Conservation (phyloP, 2,329 filamentous ascomycete species). For the Colletotrichum sp. region DNA sequence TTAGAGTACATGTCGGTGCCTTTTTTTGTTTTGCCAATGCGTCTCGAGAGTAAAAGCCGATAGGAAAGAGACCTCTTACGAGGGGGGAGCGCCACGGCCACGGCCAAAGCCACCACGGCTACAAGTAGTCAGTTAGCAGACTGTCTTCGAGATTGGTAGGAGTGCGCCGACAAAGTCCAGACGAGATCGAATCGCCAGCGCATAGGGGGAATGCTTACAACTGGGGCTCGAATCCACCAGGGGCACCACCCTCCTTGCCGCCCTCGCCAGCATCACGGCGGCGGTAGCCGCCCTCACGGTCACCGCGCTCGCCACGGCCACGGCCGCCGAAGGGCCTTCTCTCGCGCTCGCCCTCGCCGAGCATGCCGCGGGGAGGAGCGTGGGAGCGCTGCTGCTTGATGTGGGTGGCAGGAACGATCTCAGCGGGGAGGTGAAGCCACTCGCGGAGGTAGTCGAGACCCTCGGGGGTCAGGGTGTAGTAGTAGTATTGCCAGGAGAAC, state of each 20-base stretch:
- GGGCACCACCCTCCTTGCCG: conserved; percentile 89
- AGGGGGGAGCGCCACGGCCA: conserved; percentile 80
- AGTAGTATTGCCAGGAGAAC: conserved; percentile 99
- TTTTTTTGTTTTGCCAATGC: conserved; percentile 40
- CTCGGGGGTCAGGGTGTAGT: conserved; percentile 99
- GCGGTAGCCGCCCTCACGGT: conserved; percentile 90
- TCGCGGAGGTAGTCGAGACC: conserved; percentile 99
- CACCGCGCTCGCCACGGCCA: conserved; percentile 77
- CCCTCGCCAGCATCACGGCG: conserved; percentile 85
- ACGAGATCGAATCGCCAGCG: not conserved
- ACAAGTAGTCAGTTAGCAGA: conserved; percentile 38
- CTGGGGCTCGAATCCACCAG: conserved; percentile 88
- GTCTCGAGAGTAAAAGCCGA: conserved; percentile 48
- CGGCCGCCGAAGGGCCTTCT: conserved; percentile 81
- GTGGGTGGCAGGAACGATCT: conserved; percentile 99
- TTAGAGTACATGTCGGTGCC: conserved; percentile 55
- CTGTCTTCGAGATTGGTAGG: not conserved
- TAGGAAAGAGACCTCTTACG: conserved; percentile 54
- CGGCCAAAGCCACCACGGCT: conserved; percentile 89
- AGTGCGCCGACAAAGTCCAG: not conserved
- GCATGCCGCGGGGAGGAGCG: conserved; percentile 97
- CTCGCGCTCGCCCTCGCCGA: conserved; percentile 85
- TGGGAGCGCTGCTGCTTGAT: conserved; percentile 99
- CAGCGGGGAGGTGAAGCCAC: conserved; percentile 99
- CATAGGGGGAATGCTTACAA: conserved; percentile 65